phyloP scores from a whole-genome alignment of 2,329 filamentous ascomycete genomes.

The Monosporascus sp. region DNA sequence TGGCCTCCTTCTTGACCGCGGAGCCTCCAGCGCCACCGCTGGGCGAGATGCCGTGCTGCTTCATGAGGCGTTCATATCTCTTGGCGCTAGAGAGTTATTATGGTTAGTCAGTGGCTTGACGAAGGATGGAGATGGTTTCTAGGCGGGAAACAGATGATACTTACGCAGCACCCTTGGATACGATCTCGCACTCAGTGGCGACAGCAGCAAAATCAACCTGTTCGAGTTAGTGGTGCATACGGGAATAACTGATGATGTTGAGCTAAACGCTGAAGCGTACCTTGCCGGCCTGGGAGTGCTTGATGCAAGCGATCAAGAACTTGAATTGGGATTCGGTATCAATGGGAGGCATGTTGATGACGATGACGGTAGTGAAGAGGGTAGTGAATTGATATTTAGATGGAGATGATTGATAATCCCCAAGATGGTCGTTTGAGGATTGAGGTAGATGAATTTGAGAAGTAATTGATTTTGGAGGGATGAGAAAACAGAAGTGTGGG shows the following conservation, averaged over 20 bases:
- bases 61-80: constrained; percentile 62
- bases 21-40: constrained; percentile 16
- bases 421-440: background rate
- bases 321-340: constrained; percentile 53
- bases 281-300: constrained; percentile 52
- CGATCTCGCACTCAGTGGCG: constrained; percentile 57
- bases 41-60: constrained; percentile 44
- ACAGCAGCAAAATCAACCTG: constrained; percentile 63
- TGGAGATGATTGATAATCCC: background rate
- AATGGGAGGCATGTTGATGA: constrained; percentile 38
- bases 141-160: constrained; percentile 25
- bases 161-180: constrained; percentile 65
- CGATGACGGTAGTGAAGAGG: background rate
- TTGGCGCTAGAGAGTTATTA: constrained; percentile 48
- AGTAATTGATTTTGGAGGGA: background rate
- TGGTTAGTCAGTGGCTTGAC: background rate
- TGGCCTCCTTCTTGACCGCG: constrained; percentile 17
- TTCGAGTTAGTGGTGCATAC: constrained; percentile 5
- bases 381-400: background rate
- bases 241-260: background rate
- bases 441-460: background rate
- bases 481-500: background rate
- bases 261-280: constrained; percentile 32
- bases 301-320: constrained; percentile 63
- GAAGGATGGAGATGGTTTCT: background rate